These are phyloP conservation scores for Nepenthes gracilis DNA, from an alignment of 148 eudicot species.

Conservation along the genomic window DNA sequence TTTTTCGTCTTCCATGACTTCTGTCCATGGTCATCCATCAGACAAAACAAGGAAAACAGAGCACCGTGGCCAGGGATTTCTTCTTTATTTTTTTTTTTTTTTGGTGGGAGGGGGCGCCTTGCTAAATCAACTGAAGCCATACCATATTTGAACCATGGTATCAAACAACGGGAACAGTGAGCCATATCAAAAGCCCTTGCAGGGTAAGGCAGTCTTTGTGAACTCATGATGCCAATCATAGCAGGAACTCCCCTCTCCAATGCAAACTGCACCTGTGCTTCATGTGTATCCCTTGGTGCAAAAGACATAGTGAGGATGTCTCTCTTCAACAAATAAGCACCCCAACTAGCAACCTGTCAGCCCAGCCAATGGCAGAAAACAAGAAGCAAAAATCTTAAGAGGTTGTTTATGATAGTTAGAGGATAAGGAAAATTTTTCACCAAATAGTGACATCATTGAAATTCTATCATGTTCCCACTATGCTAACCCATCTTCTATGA, in stretches of 20 bases:
- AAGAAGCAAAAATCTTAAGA: neutral
- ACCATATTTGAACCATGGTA: constrained; percentile 76
- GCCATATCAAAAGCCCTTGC: constrained; percentile 97
- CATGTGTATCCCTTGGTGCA: constrained; percentile 96
- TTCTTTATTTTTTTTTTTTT: too few species aligned
- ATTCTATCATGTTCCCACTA: too few species aligned
- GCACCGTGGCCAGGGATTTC: too few species aligned
- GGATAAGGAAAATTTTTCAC: too few species aligned
- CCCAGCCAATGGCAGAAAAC: constrained; percentile 1
- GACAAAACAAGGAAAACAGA: too few species aligned
- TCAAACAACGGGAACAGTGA: constrained; percentile 94
- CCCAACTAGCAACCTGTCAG: constrained; percentile 89
- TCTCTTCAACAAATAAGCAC: constrained; percentile 79
- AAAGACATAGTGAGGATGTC: constrained; percentile 81
- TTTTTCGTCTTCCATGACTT: too few species aligned
- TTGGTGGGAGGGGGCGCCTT: too few species aligned
- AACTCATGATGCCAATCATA: constrained; percentile 79
- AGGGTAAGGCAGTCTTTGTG: constrained; percentile 83
- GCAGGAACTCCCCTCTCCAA: constrained; percentile 98
- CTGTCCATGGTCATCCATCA: too few species aligned
- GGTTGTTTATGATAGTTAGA: neutral
- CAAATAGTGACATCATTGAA: too few species aligned
- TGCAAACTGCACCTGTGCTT: constrained; percentile 96
- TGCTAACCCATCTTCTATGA: too few species aligned
- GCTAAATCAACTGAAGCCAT: constrained; percentile 3